A percentile compares a stretch with the other conserved stretches of the same genome.
phyloP scores from a whole-genome alignment of 768 basidiomycete species.

The Boletales sp. region DNA sequence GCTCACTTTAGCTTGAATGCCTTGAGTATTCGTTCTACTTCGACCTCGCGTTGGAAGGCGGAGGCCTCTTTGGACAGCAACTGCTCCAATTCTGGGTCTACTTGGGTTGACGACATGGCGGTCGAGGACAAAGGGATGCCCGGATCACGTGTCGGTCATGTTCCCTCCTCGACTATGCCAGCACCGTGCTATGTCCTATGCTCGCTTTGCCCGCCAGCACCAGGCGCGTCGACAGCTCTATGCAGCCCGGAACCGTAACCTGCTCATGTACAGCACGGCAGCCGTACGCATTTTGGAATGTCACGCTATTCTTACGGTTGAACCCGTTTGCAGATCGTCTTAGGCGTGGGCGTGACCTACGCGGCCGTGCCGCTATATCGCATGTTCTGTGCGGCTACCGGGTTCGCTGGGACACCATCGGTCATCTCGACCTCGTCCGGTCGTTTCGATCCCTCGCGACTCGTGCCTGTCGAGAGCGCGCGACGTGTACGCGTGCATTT shows the following conservation, averaged over 20 bases:
- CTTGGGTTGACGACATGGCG: slow-evolving; percentile 20
- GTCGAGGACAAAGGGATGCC: not conserved
- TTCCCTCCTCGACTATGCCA: slow-evolving; percentile 9
- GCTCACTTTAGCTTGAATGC: slow-evolving; percentile 95
- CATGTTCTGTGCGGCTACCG: slow-evolving; percentile 97
- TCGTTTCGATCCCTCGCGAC: slow-evolving; percentile 78
- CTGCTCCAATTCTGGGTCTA: slow-evolving; percentile 70
- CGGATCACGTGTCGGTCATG: slow-evolving; percentile 2
- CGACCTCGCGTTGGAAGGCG: slow-evolving; percentile 82
- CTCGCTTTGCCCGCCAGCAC: slow-evolving; percentile 17
- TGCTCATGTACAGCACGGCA: slow-evolving; percentile 83
- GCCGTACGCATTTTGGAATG: slow-evolving; percentile 48
- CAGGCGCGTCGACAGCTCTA: slow-evolving; percentile 41
- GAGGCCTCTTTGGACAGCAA: slow-evolving; percentile 76
- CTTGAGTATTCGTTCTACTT: slow-evolving; percentile 87
- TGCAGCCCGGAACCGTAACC: slow-evolving; percentile 60
- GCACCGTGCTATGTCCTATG: not conserved
- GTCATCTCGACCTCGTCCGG: slow-evolving; percentile 62
- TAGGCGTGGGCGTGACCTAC: slow-evolving; percentile 85
- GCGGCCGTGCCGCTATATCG: slow-evolving; percentile 97
- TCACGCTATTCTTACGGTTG: not conserved
- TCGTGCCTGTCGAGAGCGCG: slow-evolving; percentile 68
- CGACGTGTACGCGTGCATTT: slow-evolving; percentile 90
- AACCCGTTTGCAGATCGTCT: slow-evolving; percentile 53
- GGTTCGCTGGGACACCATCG: slow-evolving; percentile 92